Evolutionary conservation across 129 eudicot species (phyloP), one percentile per base, ranked within the genome.

Genomic region (Dittrichia graveolens): DNA sequence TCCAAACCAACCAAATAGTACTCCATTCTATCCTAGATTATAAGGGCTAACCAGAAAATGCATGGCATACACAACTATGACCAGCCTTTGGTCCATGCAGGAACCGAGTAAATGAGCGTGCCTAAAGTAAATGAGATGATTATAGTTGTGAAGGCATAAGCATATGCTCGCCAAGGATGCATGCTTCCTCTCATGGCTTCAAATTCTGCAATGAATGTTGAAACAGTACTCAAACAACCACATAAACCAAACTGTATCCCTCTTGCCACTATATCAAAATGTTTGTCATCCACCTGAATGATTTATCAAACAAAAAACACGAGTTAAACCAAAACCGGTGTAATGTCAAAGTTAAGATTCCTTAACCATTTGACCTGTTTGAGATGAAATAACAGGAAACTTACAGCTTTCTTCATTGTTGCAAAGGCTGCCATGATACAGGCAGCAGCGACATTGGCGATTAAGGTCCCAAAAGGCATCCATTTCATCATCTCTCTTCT

Each of bases 401-500:
- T 74, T 75, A 95, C 99, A 67, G 79, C 83, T 85, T 86, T 91
- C 80, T 91, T 90, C 4, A 86, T 4, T 4, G 87, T 79, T 63
- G 99, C 99, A 12, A 90, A 88, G 5, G 86, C 87, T 60, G 99
- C 99, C 99, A 95, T 91, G 64, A 86, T 65, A 47, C 97, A 90
- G 6, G 91, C 86, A 0, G 99, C 96, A 54, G 81, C 68, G 45
- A 95, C 91, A 69, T 95, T 95, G 57, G 99, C 97, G 15, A 78
- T 75, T 31, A 95, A 66, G 13, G 99, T 95, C 45, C 99, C 99
- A 12, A 90, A 88, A 35, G 99, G 99, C 62, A 95, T 78, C 99
- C 99, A 95, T 79, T 83, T 88, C 53, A 82, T 38, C 16, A 8
- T 24, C 16, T 85, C 83, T 43, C 49, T 44, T 72, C 35, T 79